phyloP scores from a whole-genome alignment of 805 yeast genomes.

The Blastobotrys chiropterorum region DNA sequence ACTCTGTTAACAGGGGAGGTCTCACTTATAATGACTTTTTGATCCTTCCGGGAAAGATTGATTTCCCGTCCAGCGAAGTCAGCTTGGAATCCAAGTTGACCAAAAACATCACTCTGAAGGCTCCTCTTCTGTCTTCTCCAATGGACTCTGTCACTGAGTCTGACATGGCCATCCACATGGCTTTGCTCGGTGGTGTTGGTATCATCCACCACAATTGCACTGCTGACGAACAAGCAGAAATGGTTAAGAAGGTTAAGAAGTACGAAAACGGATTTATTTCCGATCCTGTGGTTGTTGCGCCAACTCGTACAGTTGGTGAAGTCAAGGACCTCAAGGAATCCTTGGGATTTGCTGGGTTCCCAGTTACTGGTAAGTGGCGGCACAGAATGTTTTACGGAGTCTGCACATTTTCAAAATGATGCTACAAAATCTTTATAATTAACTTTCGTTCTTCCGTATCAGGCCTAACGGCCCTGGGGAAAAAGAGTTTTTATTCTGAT shows the following conservation, averaged over 20 bases:
- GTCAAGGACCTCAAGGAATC: slow-evolving; percentile 61
- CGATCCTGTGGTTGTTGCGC: slow-evolving; percentile 83
- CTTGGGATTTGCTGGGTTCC: slow-evolving; percentile 95
- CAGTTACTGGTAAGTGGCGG: slow-evolving; percentile 91
- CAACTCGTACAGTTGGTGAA: slow-evolving; percentile 71
- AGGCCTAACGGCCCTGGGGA: slow-evolving; percentile 98
- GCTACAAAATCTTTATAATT: slow-evolving; percentile 35
- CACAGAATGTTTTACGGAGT: slow-evolving; percentile 40
- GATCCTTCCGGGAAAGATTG: slow-evolving; percentile 89
- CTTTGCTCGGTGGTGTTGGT: slow-evolving; percentile 97
- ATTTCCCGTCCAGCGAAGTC: slow-evolving; percentile 76
- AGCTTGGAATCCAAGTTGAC: slow-evolving; percentile 81
- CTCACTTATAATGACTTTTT: slow-evolving; percentile 95
- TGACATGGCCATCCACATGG: slow-evolving; percentile 98
- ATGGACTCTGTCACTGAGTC: slow-evolving; percentile 99
- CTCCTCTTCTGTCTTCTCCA: slow-evolving; percentile 96
- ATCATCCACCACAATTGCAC: slow-evolving; percentile 96
- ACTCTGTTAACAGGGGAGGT: slow-evolving; percentile 87
- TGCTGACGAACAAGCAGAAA: slow-evolving; percentile 95
- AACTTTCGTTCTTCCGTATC: slow-evolving; percentile 99
- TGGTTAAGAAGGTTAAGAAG: slow-evolving; percentile 95
- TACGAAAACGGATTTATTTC: slow-evolving; percentile 96
- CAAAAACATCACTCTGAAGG: slow-evolving; percentile 81
- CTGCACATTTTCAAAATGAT: slow-evolving; percentile 4
- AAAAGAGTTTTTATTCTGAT: slow-evolving; percentile 32